A percentile compares a stretch with the other conserved stretches of the same genome.
Conservation (phyloP, 1,284 basidiomycete genomes). For the Porphyrellus sp. region DNA sequence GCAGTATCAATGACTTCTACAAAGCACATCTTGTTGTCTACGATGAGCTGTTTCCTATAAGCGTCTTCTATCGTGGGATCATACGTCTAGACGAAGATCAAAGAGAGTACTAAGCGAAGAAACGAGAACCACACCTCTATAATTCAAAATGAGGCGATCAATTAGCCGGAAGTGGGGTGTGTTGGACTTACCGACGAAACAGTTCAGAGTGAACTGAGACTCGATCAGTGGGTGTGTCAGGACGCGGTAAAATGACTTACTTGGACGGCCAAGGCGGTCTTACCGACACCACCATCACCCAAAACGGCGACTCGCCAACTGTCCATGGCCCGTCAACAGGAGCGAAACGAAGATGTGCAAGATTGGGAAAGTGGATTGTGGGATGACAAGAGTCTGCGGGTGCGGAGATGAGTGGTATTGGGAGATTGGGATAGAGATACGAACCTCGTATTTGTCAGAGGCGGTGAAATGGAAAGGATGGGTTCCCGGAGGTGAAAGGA, state of each 20-base stretch:
- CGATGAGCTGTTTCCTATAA: slow-evolving; percentile 88
- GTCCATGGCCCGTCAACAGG: slow-evolving; percentile 59
- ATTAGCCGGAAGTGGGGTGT: slow-evolving; percentile 13
- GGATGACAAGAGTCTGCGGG: slow-evolving; percentile 16
- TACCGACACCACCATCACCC: slow-evolving; percentile 97
- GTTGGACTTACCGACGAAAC: slow-evolving; percentile 76
- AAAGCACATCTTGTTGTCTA: slow-evolving; percentile 89
- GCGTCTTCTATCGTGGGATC: slow-evolving; percentile 95
- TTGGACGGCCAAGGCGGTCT: slow-evolving; percentile 95
- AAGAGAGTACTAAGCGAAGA: slow-evolving; percentile 11
- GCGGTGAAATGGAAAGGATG: slow-evolving; percentile 23
- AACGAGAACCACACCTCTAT: slow-evolving; percentile 45
- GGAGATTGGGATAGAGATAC: slow-evolving; percentile 6
- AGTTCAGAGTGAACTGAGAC: slow-evolving; percentile 83
- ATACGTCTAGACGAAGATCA: slow-evolving; percentile 57
- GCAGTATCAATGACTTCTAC: slow-evolving; percentile 93
- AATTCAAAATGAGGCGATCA: slow-evolving; percentile 18
- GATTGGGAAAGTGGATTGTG: slow-evolving; percentile 15
- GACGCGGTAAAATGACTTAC: slow-evolving; percentile 43
- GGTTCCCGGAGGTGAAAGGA: slow-evolving; percentile 23
- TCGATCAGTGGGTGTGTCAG: slow-evolving; percentile 13
- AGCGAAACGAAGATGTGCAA: slow-evolving; percentile 25
- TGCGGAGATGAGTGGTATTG: slow-evolving; percentile 12
- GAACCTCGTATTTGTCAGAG: slow-evolving; percentile 28
- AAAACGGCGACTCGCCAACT: slow-evolving; percentile 92